A percentile compares a stretch with the other conserved stretches of the same genome.
phyloP scores from a whole-genome alignment of 108 stramenopile genomes.

The Cylindrotheca closterium region DNA sequence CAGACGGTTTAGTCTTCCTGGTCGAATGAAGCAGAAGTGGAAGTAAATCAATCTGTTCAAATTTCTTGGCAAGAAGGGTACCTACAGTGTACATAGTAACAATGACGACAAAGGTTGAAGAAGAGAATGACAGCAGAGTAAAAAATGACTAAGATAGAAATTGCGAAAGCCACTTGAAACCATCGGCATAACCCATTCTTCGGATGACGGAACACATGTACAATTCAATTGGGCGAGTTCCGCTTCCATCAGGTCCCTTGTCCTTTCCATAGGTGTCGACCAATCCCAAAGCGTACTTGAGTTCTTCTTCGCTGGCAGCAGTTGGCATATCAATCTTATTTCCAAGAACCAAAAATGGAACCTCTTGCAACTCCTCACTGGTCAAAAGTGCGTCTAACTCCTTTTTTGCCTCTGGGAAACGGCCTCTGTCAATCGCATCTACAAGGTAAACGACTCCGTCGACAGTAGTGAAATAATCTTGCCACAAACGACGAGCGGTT shows the following conservation, averaged over 20 bases:
- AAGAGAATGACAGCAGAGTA: not conserved
- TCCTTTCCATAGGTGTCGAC: slow-evolving; percentile 99
- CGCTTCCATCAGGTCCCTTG: slow-evolving; percentile 79
- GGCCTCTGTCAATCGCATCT: slow-evolving; percentile 90
- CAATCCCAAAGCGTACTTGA: slow-evolving; percentile 95
- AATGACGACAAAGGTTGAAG: no score
- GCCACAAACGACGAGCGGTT: slow-evolving; percentile 66
- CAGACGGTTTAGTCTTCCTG: no score
- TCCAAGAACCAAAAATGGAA: slow-evolving; percentile 98
- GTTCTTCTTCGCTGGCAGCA: slow-evolving; percentile 95
- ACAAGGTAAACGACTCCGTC: slow-evolving; percentile 98
- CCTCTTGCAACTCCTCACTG: slow-evolving; percentile 91
- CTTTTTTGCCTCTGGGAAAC: slow-evolving; percentile 98
- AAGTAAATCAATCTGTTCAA: no score
- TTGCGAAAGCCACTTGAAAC: slow-evolving; percentile 97
- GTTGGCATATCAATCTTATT: slow-evolving; percentile 98
- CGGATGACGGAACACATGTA: slow-evolving; percentile 99
- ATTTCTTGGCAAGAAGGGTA: no score
- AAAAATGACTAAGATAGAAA: slow-evolving; percentile 72
- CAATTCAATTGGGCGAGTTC: slow-evolving; percentile 94
- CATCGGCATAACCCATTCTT: slow-evolving; percentile 99
- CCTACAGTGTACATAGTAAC: no score
- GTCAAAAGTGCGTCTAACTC: slow-evolving; percentile 94
- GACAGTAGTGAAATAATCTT: slow-evolving; percentile 86
- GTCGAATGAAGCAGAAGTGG: no score